phyloP scores from a whole-genome alignment of 169 alveolate species.

The Eimeria praecox region DNA sequence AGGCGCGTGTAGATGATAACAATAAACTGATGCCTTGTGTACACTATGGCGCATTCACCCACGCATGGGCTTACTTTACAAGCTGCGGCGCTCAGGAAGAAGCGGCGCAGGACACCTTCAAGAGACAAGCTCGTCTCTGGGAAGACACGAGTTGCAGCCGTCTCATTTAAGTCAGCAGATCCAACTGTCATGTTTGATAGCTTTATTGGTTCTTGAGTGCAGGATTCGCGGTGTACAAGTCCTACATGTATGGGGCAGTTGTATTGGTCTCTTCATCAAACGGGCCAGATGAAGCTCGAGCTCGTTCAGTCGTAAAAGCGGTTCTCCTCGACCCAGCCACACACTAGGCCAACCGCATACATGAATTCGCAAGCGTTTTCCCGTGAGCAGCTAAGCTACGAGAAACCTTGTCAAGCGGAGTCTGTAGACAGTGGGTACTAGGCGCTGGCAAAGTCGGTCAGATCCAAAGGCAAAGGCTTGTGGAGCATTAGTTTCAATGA shows the following conservation, averaged over 20 bases:
- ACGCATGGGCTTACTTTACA: conserved; percentile 18
- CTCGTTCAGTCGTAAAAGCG: neutral
- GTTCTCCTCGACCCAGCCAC: neutral
- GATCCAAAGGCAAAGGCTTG: neutral
- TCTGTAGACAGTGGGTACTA: neutral
- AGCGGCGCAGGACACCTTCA: conserved; percentile 32
- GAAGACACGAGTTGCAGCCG: neutral
- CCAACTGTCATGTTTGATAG: conserved; percentile 11
- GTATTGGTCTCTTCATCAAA: neutral
- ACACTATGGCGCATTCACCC: neutral
- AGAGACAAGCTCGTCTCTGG: conserved; percentile 33
- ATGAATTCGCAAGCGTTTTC: neutral
- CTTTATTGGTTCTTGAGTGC: neutral
- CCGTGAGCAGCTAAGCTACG: neutral
- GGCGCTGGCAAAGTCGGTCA: neutral
- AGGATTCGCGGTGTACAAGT: neutral
- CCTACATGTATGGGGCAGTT: neutral
- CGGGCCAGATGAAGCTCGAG: neutral
- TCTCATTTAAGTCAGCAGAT: neutral
- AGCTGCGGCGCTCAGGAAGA: conserved; percentile 59
- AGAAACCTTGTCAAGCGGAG: neutral
- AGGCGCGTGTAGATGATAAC: neutral
- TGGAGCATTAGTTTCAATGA: neutral
- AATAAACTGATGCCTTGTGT: neutral
- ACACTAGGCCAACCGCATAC: neutral